These are phyloP conservation scores for Raddia guianensis DNA, from an alignment of 176 grass and related monocot genomes.

Conservation along the genomic window DNA sequence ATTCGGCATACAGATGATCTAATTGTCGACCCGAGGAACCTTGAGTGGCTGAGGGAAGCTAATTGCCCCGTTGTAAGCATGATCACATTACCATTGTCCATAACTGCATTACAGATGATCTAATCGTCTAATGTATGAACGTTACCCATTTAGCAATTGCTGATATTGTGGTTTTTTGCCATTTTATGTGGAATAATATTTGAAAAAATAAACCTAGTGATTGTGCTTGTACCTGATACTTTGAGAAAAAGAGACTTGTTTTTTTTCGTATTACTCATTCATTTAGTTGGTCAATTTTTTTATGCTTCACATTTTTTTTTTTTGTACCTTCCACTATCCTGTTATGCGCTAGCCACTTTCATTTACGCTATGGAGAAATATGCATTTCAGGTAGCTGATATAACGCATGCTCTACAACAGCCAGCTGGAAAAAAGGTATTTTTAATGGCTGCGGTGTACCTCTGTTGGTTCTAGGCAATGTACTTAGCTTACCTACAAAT, in stretches of 20 bases:
- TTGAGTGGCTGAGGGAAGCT: constrained; percentile 95
- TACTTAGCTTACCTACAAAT: background rate
- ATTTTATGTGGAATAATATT: background rate
- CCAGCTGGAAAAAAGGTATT: constrained; percentile 93
- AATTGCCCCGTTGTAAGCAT: constrained; percentile 95
- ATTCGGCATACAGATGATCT: constrained; percentile 71
- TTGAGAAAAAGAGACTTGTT: background rate
- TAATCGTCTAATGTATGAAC: constrained; percentile 19
- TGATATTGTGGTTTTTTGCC: background rate
- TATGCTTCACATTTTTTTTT: background rate
- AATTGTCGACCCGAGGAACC: constrained; percentile 94
- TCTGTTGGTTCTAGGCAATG: constrained; percentile 9
- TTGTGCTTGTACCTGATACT: background rate
- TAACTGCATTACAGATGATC: constrained; percentile 26
- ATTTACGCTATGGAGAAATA: background rate
- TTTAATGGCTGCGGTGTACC: background rate
- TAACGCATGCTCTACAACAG: constrained; percentile 97
- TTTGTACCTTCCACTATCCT: background rate
- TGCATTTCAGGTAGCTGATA: constrained; percentile 83
- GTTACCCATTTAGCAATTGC: background rate
- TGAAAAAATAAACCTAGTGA: background rate
- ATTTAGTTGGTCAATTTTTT: constrained; percentile 15
- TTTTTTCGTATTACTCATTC: background rate
- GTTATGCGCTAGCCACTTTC: constrained; percentile 15
- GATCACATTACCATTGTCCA: constrained; percentile 20